Evolutionary conservation across 2,329 filamentous ascomycete genomes (phyloP).

Genomic region (Aspergillus eucalypticola): DNA sequence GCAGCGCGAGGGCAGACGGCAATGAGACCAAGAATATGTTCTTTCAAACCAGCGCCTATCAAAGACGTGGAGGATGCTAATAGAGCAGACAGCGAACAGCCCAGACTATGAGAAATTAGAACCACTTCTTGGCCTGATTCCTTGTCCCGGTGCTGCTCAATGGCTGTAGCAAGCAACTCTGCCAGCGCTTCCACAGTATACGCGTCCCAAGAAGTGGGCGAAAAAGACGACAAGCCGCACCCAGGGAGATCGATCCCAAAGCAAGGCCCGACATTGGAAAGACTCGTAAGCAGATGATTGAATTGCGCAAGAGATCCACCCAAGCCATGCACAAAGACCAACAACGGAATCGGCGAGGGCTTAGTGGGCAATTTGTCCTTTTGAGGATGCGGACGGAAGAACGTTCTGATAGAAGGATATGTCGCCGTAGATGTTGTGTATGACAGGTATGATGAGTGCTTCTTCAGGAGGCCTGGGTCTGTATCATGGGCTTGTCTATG

Average conservation of each 20-base stretch:
- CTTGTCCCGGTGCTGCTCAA: constrained; percentile 70
- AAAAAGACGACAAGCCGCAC: constrained; percentile 77
- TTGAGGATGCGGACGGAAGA: constrained; percentile 80
- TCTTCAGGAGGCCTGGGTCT: constrained; percentile 78
- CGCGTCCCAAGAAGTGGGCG: constrained; percentile 69
- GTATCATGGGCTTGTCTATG: constrained; percentile 44
- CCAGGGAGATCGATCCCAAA: constrained; percentile 88
- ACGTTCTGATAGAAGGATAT: constrained; percentile 77
- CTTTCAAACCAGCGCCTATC: constrained; percentile 55
- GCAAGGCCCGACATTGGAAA: constrained; percentile 80
- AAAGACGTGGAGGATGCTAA: constrained; percentile 64
- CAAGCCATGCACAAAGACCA: constrained; percentile 90
- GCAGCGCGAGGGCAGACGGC: constrained; percentile 77
- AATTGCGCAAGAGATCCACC: constrained; percentile 94
- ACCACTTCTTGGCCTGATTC: constrained; percentile 70
- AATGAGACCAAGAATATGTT: constrained; percentile 72
- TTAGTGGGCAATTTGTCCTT: constrained; percentile 74
- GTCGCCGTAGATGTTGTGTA: constrained; percentile 70
- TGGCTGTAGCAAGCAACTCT: constrained; percentile 72
- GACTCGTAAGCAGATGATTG: constrained; percentile 73
- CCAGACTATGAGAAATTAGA: constrained; percentile 87
- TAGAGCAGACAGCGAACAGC: constrained; percentile 73
- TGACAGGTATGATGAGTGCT: constrained; percentile 69
- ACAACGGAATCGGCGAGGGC: constrained; percentile 73
- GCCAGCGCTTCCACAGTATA: constrained; percentile 76